A percentile compares a stretch with the other conserved stretches of the same genome.
Conservation (phyloP, 2,329 filamentous ascomycete genomes). For the Chaetomium sp. region DNA sequence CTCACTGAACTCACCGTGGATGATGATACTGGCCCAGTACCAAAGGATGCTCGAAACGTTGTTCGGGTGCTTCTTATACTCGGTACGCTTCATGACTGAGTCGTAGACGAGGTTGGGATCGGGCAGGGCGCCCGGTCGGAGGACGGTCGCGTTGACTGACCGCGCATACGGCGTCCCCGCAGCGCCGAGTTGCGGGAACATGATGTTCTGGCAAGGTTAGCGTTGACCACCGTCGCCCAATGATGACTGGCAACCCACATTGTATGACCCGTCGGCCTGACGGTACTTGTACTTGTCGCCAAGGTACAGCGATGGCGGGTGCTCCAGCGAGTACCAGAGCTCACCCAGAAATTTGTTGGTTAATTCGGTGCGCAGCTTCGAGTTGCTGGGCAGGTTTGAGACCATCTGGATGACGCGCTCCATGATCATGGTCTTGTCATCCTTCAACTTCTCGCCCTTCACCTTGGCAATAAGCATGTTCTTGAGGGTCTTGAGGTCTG, state of each 20-base stretch:
- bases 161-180: slow-evolving; percentile 69
- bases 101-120: slow-evolving; percentile 67
- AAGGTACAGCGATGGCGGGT: slow-evolving; percentile 69
- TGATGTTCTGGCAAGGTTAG: slow-evolving; percentile 55
- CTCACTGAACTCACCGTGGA: slow-evolving; percentile 55
- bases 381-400: slow-evolving; percentile 63
- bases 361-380: slow-evolving; percentile 61
- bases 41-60: slow-evolving; percentile 72
- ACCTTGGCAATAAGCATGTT: slow-evolving; percentile 63
- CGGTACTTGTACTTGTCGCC: slow-evolving; percentile 67
- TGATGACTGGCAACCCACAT: slow-evolving; percentile 45
- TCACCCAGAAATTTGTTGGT: slow-evolving; percentile 69
- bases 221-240: slow-evolving; percentile 2
- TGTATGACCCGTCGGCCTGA: slow-evolving; percentile 69
- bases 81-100: slow-evolving; percentile 57
- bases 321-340: slow-evolving; percentile 72
- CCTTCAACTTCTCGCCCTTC: slow-evolving; percentile 62
- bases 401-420: slow-evolving; percentile 73
- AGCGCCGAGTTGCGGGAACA: slow-evolving; percentile 65
- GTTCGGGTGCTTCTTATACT: slow-evolving; percentile 65
- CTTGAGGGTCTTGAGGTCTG: slow-evolving; percentile 65
- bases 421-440: slow-evolving; percentile 80
- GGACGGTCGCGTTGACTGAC: slow-evolving; percentile 60
- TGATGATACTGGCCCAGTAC: slow-evolving; percentile 73
- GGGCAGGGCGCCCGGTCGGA: slow-evolving; percentile 65